Base-by-base conservation (phyloP, 2,329 filamentous ascomycete species). In the Colletotrichum sp. region DNA sequence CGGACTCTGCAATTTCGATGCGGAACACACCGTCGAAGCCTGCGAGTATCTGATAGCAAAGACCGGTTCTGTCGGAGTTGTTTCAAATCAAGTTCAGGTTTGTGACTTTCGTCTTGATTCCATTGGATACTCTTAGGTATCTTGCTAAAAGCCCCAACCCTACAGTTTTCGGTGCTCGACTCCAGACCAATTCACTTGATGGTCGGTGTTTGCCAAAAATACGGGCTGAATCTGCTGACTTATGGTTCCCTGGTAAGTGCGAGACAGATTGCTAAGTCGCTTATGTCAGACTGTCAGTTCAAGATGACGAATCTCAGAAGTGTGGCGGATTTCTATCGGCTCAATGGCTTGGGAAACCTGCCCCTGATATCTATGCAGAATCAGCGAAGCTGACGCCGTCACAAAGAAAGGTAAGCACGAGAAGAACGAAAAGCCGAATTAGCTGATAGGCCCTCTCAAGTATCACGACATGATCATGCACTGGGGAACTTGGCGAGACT, bases 1-100 rank as follows among this genome's bases (percentile, higher is more conserved):
- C 16, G 66, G 71, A 5, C 66, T 59, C 16, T 71, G 71, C 59
- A 71, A 74, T 7, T 74, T 74, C 26, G 67, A 74, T 24, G 68
- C 66, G 6, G 67, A 74, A 15, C 39, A 74, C 52, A 71, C 71
- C 2, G 44, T 71, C 5, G 72, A 74, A 30, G 59, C 28, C 18
- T 74, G 67, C 32, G 67, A 74, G 34, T 74, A 74, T 28, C 24
- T 74, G 6, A 71, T 74, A 24, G 72, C 67, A 28, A 74, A 74
- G 9, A 74, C 67, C 0, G 66, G 57, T 3, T 74, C 72, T 18
- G 44, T 65, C 10, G 72, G 72, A 18, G 24, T 74, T 24, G 72
- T 71, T 2, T 71, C 59, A 13, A 71, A 69, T n/a, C 55, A 73
- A 55, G 22, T 63, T 22, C 63, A 72, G 63, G 63, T 72, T 24